phyloP scores from a whole-genome alignment of 106 monocot genomes.

The Apostasia ramifera region DNA sequence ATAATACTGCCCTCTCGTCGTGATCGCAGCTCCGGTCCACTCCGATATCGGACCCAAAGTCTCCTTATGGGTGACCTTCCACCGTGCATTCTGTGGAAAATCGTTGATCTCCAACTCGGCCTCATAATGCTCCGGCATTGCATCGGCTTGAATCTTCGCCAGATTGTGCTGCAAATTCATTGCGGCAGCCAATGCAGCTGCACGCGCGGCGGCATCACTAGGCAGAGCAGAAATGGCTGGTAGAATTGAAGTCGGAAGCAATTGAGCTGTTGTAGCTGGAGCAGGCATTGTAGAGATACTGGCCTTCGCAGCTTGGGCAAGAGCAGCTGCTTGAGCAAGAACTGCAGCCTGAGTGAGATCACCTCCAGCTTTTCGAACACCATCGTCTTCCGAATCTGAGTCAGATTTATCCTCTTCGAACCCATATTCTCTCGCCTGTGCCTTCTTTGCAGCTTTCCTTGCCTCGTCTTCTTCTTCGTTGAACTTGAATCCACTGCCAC shows the following conservation, averaged over 20 bases:
- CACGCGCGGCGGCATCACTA: conserved; percentile 68
- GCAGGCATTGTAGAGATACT: conserved; percentile 25
- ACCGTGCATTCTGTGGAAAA: conserved; percentile 92
- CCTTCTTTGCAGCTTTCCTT: conserved; percentile 86
- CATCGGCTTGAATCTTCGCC: conserved; percentile 93
- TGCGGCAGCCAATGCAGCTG: conserved; percentile 76
- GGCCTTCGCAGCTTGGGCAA: conserved; percentile 53
- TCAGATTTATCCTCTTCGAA: conserved; percentile 98
- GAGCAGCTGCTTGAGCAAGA: conserved; percentile 56
- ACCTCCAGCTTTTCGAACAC: conserved; percentile 79
- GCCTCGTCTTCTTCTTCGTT: conserved; percentile 98
- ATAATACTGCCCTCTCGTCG: conserved; percentile 77
- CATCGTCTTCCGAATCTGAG: conserved; percentile 87
- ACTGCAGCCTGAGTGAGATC: conserved; percentile 56
- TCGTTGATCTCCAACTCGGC: conserved; percentile 96
- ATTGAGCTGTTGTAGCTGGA: conserved; percentile 27
- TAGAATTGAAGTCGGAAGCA: conserved; percentile 21
- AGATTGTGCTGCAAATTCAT: conserved; percentile 85
- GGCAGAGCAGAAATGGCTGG: conserved; percentile 23
- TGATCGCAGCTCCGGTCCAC: conserved; percentile 92
- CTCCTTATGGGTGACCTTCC: conserved; percentile 96
- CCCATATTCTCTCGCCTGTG: conserved; percentile 93
- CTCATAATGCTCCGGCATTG: conserved; percentile 89
- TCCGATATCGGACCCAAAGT: conserved; percentile 90
- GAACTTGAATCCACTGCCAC: conserved; percentile 96